These are phyloP conservation scores for Rubroboletus satanas DNA, from an alignment of 768 basidiomycete genomes.

Conservation along the genomic window DNA sequence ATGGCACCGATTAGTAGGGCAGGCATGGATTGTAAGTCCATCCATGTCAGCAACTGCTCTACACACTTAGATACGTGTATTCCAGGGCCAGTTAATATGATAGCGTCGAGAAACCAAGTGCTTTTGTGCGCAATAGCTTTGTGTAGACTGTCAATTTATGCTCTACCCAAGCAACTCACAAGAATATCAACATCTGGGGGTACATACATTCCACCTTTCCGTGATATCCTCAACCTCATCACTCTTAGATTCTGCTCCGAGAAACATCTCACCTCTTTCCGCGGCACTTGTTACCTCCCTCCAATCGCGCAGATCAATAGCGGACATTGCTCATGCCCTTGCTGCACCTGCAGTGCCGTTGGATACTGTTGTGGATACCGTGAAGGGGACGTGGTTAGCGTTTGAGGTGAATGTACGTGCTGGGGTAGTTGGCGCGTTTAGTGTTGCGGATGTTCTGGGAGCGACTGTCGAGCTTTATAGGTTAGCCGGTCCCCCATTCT, in stretches of 20 bases:
- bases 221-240: constrained; percentile 12
- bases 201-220: constrained; percentile 2
- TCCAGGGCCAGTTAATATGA: constrained; percentile 56
- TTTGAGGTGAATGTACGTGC: constrained; percentile 43
- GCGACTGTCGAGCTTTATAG: constrained; percentile 39
- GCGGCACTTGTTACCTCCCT: constrained; percentile 39
- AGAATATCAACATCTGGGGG: constrained; percentile 14
- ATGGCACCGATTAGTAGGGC: constrained; percentile 38
- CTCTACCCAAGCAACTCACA: constrained; percentile 37
- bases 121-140: constrained; percentile 54
- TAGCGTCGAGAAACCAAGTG: constrained; percentile 55
- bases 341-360: constrained; percentile 39
- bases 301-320: constrained; percentile 47
- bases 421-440: constrained; percentile 39
- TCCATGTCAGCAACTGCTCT: neutral
- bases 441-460: constrained; percentile 47
- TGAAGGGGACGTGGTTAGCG: constrained; percentile 45
- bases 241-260: constrained; percentile 31
- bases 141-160: constrained; percentile 40
- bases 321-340: constrained; percentile 59
- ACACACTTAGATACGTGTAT: neutral
- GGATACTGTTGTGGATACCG: constrained; percentile 41
- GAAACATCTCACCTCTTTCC: constrained; percentile 18
- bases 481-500: constrained; percentile 14
- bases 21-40: constrained; percentile 49